Evolutionary conservation across 176 grass and related monocot species (phyloP), one percentile per base, ranked within the genome.

Genomic region (Zizania latifolia): DNA sequence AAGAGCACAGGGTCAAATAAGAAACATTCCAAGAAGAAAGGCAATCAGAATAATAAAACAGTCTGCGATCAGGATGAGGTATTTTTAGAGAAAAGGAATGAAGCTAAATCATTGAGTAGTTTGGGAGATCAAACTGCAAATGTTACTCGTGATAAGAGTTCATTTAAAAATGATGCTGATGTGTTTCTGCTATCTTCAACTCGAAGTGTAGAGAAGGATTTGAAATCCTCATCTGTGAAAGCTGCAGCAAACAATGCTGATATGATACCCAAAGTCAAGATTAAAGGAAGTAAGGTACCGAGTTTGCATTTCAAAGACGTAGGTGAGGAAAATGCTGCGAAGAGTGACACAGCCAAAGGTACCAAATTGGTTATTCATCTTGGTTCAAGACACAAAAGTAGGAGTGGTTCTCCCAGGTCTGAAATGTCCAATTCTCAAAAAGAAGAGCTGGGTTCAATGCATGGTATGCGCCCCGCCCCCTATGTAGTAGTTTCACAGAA

Each of bases 291-390:
- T 35, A 93, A 90, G 80, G 77, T 71, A 65, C 85, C 80, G 23
- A 86, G 56, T 75, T 82, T 90, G 68, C 90, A 85, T 73, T 79
- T 86, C 41, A 97, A 93, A 79, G 93, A 90, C 35, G 44, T 71
- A 32, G 35, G 75, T 35, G 85, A 79, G 45, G 87, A 97, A 79
- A 92, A 66, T 78, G 31, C 62, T 60, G 69, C 64, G 37, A 89
- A 93, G 66, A 88, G 58, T 84, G 89, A 98, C 22, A 82, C 78
- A 54, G 76, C 50, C 24, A 92, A 86, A 89, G 89, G 91, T 38
- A 94, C 88, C 26, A 99, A 94, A 71, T 74, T 99, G 70, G 95
- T 99, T 81, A 99, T 99, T 67, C 91, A 99, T 88, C 60, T 98
- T 56, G 68, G 89, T 72, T 81, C 91, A 51, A 83, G 79, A 71